These are phyloP conservation scores for Gracilaria gracilis DNA, from an alignment of 23 red algal species.

Conservation along the genomic window DNA sequence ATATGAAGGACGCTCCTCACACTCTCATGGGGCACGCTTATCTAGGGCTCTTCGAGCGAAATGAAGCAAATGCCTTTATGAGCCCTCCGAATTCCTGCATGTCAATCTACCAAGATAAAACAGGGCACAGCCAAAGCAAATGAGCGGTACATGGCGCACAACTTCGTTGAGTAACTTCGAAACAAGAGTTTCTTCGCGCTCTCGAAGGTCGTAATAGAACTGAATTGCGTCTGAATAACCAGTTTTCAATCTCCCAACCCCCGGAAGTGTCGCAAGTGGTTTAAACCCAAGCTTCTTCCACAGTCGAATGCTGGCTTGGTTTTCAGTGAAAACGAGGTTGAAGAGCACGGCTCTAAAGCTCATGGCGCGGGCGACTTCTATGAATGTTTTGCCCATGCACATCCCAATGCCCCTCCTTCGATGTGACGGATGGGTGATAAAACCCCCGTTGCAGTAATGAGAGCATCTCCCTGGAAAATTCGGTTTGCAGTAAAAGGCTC, in stretches of 20 bases:
- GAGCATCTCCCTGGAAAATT: slow-evolving; percentile 85
- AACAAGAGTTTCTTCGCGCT: neutral
- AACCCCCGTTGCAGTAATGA: slow-evolving; percentile 84
- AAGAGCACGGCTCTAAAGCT: slow-evolving; percentile 75
- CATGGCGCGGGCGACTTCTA: slow-evolving; percentile 44
- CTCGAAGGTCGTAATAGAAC: slow-evolving; percentile 66
- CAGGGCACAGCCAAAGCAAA: neutral
- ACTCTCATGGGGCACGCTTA: neutral
- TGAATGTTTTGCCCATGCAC: slow-evolving; percentile 68
- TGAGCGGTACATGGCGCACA: neutral
- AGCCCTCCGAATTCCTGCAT: neutral
- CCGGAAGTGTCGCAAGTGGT: slow-evolving; percentile 47
- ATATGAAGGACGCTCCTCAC: too few relatives aligned
- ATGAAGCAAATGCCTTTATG: neutral
- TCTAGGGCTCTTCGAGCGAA: too few relatives aligned
- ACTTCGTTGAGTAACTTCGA: neutral
- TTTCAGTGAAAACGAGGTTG: slow-evolving; percentile 81
- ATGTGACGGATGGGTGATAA: slow-evolving; percentile 65
- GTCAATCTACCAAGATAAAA: neutral
- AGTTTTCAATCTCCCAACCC: slow-evolving; percentile 33
- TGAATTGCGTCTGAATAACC: slow-evolving; percentile 59
- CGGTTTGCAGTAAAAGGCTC: slow-evolving; percentile 86
- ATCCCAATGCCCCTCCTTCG: slow-evolving; percentile 66
- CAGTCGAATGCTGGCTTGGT: slow-evolving; percentile 57
- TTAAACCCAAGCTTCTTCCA: slow-evolving; percentile 73